phyloP scores from a whole-genome alignment of 805 yeast genomes.

The Candida coquimbonensis region DNA sequence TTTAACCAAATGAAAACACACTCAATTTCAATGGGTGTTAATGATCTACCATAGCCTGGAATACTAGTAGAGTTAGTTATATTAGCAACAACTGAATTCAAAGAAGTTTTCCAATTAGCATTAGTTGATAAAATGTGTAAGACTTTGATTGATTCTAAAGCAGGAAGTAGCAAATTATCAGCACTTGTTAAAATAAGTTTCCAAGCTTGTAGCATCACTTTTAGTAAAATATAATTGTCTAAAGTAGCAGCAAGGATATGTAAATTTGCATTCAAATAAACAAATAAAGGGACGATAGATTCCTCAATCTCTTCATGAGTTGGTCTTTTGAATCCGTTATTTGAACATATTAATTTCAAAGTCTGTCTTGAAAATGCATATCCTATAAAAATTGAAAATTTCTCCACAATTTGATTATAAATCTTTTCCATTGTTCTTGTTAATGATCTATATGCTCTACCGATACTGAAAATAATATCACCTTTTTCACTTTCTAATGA shows the following conservation, averaged over 20 bases:
- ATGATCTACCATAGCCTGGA: slow-evolving; percentile 46
- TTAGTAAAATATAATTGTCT: slow-evolving; percentile 46
- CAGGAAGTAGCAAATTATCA: slow-evolving; percentile 69
- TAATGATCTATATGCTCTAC: slow-evolving; percentile 63
- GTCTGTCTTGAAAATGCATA: slow-evolving; percentile 51
- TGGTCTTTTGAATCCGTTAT: slow-evolving; percentile 36
- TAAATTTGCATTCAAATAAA: slow-evolving; percentile 64
- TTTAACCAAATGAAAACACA: slow-evolving; percentile 66
- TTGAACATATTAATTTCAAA: slow-evolving; percentile 49
- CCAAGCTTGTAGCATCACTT: slow-evolving; percentile 80
- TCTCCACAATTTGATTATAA: slow-evolving; percentile 62
- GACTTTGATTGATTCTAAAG: slow-evolving; percentile 41
- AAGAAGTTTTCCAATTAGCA: slow-evolving; percentile 34
- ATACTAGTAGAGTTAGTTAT: slow-evolving; percentile 31
- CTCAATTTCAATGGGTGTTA: slow-evolving; percentile 56
- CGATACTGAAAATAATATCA: slow-evolving; percentile 77
- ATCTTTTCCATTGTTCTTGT: slow-evolving; percentile 59
- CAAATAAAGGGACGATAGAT: slow-evolving; percentile 66
- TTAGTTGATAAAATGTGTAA: slow-evolving; percentile 23
- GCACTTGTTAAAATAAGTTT: slow-evolving; percentile 58
- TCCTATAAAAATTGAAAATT: slow-evolving; percentile 59
- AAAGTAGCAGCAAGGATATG: slow-evolving; percentile 54
- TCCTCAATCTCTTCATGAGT: slow-evolving; percentile 46
- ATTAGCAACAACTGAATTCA: slow-evolving; percentile 42
- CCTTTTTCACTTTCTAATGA: slow-evolving; percentile 73